Conservation (phyloP, 2,329 filamentous ascomycete species). For the Beauveria medogensis region DNA sequence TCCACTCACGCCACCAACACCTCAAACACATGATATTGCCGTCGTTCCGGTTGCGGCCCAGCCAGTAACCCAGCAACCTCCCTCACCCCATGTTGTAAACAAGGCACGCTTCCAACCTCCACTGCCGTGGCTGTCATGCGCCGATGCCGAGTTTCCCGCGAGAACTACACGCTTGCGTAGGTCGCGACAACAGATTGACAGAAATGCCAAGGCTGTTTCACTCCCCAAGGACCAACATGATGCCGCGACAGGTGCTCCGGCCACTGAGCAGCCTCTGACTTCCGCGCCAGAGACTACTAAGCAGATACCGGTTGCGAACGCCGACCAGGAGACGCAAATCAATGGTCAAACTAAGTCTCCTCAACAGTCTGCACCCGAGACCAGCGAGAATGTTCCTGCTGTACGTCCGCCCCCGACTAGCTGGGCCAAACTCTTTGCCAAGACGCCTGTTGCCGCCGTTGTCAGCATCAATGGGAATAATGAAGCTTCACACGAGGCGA, state of each 20-base stretch:
- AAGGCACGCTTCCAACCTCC: conserved; percentile 37
- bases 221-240: conserved; percentile 34
- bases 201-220: conserved; percentile 32
- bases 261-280: not conserved
- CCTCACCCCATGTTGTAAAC: not conserved
- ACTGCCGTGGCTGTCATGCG: conserved; percentile 49
- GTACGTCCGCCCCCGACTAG: conserved; percentile 26
- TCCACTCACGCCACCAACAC: conserved; percentile 40
- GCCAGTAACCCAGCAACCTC: not conserved
- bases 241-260: conserved; percentile 12
- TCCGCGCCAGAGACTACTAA: not conserved
- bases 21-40: conserved; percentile 28
- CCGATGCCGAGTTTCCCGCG: conserved; percentile 42
- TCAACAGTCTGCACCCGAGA: conserved; percentile 9
- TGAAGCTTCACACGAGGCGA: conserved; percentile 13
- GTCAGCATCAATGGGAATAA: not conserved
- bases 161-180: conserved; percentile 29
- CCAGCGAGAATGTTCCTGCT: conserved; percentile 15
- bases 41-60: conserved; percentile 17
- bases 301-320: not conserved
- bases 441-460: conserved; percentile 14
- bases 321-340: not conserved
- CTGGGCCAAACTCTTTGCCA: conserved; percentile 34
- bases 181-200: conserved; percentile 33
- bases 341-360: not conserved